Evolutionary conservation across 768 basidiomycete species (phyloP), one percentile per base, ranked within the genome.

Genomic region (Leccinum subtestaceum): DNA sequence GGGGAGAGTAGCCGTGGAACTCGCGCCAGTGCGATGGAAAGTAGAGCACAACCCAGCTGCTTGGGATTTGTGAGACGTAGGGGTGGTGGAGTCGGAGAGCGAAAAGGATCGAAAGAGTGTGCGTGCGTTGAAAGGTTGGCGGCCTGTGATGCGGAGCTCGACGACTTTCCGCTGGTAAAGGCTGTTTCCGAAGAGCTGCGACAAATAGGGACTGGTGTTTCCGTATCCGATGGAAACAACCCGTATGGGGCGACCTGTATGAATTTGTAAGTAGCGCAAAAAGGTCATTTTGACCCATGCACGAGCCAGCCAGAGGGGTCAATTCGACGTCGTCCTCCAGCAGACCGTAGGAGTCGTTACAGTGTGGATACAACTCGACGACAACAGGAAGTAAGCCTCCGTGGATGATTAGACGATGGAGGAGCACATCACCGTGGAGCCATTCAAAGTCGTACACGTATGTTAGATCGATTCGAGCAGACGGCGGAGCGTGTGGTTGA

Each of bases 1-100:
- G 67, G 38, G 83, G 64, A 61, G 94, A 84, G 69, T 91, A 94
- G 53, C 76, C 74, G 73, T 95, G 91, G 71, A 94, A 95, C 70
- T 91, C 90, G 63, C 85, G 82, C 93, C 92, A 94, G 65, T 88
- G 86, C 63, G 91, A 83, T 17, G 93, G 92, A 68, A 95, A 95
- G 76, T 94, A 95, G 40, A 92, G 78, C 2, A 90, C 93, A 13
- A 93, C 93, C 93, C 92, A 95, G 73, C 89, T 92, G 72, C 93
- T 94, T 0, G 93, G 93, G 11, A 93, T 84, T 59, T 91, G 88
- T 1, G 91, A 93, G 47, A 95, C 81, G 70, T 93, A 95, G 0
- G 93, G 0, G 84, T 84, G 1, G 77, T 75, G 0, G 81, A 72
- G 50, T 80, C 61, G 0, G 75, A 55, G n/a, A 83, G 52, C 2